Evolutionary conservation across 345 rosid genomes (phyloP).

Genomic region (Nephelium lappaceum): DNA sequence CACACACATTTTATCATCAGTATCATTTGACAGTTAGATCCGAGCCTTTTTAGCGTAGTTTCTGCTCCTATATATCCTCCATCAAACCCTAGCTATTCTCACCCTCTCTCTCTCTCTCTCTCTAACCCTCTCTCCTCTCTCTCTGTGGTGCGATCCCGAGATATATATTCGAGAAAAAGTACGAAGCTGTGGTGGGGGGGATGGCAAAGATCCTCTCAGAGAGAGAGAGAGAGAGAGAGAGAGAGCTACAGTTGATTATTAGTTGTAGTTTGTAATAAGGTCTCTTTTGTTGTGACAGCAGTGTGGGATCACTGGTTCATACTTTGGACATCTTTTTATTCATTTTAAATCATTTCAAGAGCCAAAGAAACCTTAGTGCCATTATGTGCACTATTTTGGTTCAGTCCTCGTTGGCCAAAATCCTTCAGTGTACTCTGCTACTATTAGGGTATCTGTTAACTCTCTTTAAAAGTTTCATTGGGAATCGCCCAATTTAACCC

Average conservation of each 20-base stretch:
- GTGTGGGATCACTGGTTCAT: neutral
- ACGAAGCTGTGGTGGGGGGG: constrained; percentile 34
- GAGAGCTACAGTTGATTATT: constrained; percentile 22
- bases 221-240: constrained; percentile 15
- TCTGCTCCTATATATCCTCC: constrained; percentile 20
- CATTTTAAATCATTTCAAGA: neutral
- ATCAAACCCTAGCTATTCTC: neutral
- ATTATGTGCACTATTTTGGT: neutral
- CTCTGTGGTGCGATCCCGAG: constrained; percentile 46
- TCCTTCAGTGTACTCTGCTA: neutral
- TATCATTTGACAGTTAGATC: constrained; percentile 24
- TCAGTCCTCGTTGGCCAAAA: neutral
- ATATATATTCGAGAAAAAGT: constrained; percentile 46
- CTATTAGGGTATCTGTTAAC: neutral
- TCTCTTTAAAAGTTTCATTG: neutral
- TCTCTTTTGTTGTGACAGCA: constrained; percentile 15
- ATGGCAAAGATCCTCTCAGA: constrained; percentile 44
- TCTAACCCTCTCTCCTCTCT: neutral
- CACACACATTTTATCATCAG: constrained; percentile 7
- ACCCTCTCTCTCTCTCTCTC: neutral
- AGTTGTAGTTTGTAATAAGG: constrained; percentile 7
- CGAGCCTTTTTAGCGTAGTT: constrained; percentile 39
- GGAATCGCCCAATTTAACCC: neutral
- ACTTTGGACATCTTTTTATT: neutral
- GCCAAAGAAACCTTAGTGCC: neutral